These are phyloP conservation scores for Vitellaria paradoxa DNA, from an alignment of 179 eudicot species.

Conservation along the genomic window DNA sequence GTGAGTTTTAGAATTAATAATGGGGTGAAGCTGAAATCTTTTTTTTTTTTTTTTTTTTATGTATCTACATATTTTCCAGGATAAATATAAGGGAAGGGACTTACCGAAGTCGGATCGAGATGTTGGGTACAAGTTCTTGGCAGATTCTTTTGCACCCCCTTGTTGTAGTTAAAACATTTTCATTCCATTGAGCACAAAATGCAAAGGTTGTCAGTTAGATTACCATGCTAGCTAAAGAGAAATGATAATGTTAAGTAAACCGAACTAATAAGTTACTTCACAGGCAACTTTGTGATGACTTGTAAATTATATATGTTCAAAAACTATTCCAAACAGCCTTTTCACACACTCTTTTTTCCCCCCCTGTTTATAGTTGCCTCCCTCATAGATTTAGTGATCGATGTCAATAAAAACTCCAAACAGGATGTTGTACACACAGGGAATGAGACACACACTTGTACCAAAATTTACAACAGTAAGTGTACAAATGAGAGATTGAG, in stretches of 20 bases:
- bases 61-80: neutral
- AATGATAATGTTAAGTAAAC: neutral
- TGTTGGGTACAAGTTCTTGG: conserved; percentile 54
- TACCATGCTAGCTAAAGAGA: neutral
- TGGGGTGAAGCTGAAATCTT: neutral
- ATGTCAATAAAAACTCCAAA: too few relatives aligned
- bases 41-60: neutral
- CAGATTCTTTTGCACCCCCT: conserved; percentile 64
- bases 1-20: neutral
- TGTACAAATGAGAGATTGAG: too few relatives aligned
- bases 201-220: neutral
- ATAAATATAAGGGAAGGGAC: conserved; percentile 10
- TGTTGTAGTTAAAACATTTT: conserved; percentile 19
- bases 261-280: neutral
- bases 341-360: too few relatives aligned
- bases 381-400: too few relatives aligned
- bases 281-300: neutral
- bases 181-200: neutral
- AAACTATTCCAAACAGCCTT: too few relatives aligned
- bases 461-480: too few relatives aligned
- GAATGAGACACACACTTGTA: too few relatives aligned
- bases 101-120: conserved; percentile 79
- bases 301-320: too few relatives aligned
- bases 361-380: too few relatives aligned
- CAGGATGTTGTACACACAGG: too few relatives aligned